Conservation (phyloP, 2,329 filamentous ascomycete species). For the Sarocladium strictum region DNA sequence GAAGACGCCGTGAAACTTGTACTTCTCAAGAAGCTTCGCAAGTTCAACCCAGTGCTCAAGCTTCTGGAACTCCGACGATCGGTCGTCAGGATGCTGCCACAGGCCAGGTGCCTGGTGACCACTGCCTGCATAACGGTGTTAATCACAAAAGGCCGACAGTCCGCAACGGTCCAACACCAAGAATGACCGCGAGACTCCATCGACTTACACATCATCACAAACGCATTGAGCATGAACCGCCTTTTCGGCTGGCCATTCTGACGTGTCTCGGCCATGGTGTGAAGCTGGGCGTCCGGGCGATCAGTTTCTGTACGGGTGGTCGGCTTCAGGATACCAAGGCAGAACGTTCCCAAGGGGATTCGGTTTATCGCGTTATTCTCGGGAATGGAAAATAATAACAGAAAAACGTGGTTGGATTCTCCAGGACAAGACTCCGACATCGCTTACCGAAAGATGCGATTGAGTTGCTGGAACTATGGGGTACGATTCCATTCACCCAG, state of each 20-base stretch:
- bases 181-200: neutral
- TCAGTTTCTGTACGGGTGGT: too few species aligned
- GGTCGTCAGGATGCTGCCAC: conserved; percentile 59
- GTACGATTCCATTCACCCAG: neutral
- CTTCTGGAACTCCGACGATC: conserved; percentile 55
- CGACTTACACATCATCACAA: conserved; percentile 32
- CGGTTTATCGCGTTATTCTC: too few species aligned
- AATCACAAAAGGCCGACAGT: too few species aligned
- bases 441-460: neutral
- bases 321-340: too few species aligned
- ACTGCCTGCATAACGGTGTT: conserved; percentile 19
- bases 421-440: neutral
- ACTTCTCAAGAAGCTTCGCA: conserved; percentile 52
- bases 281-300: too few species aligned
- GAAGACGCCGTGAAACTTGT: conserved; percentile 61
- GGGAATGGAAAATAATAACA: too few species aligned
- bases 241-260: conserved; percentile 23
- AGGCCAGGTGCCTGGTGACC: conserved; percentile 42
- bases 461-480: neutral
- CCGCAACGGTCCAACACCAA: too few species aligned
- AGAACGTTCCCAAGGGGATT: too few species aligned
- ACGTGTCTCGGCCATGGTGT: neutral
- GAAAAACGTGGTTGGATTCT: too few species aligned
- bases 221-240: conserved; percentile 36
- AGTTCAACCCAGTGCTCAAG: conserved; percentile 56